Evolutionary conservation across 805 yeast genomes (phyloP).

Genomic region (Candida anglica): DNA sequence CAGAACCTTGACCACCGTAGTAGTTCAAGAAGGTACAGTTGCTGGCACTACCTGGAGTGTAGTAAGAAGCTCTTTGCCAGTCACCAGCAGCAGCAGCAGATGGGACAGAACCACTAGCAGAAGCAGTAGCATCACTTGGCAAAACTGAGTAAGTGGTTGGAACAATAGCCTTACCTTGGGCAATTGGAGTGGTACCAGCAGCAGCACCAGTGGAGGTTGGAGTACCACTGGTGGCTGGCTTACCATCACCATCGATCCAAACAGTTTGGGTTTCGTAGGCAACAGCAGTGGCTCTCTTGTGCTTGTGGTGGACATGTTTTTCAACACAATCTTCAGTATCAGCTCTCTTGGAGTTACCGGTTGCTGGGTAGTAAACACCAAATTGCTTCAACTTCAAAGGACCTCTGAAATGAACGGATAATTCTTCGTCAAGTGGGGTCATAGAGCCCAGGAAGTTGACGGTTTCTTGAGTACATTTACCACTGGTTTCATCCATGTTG

Average conservation of each 20-base stretch:
- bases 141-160: conserved; percentile 19
- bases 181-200: conserved; percentile 21
- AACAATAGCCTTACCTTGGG: conserved; percentile 13
- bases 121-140: conserved; percentile 24
- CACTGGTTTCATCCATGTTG: conserved; percentile 64
- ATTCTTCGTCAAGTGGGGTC: conserved; percentile 81
- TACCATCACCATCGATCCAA: conserved; percentile 58
- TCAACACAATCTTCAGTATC: conserved; percentile 44
- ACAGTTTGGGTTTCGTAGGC: conserved; percentile 79
- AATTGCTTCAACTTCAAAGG: conserved; percentile 77
- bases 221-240: conserved; percentile 22
- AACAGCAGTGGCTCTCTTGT: conserved; percentile 60
- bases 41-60: conserved; percentile 63
- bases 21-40: conserved; percentile 84
- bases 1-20: conserved; percentile 86
- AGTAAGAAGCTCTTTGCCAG: conserved; percentile 79
- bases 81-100: conserved; percentile 42
- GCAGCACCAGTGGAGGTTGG: conserved; percentile 13
- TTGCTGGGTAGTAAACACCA: conserved; percentile 79
- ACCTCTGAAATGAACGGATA: conserved; percentile 88
- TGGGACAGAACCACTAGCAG: conserved; percentile 20
- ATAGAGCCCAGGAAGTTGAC: conserved; percentile 63
- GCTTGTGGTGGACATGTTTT: conserved; percentile 44
- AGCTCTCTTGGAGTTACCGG: conserved; percentile 44
- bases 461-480: conserved; percentile 63